A percentile compares a stretch with the other conserved stretches of the same genome.
These are phyloP conservation scores for Blastobotrys attinorum DNA, from an alignment of 805 yeast genomes.

Conservation along the genomic window DNA sequence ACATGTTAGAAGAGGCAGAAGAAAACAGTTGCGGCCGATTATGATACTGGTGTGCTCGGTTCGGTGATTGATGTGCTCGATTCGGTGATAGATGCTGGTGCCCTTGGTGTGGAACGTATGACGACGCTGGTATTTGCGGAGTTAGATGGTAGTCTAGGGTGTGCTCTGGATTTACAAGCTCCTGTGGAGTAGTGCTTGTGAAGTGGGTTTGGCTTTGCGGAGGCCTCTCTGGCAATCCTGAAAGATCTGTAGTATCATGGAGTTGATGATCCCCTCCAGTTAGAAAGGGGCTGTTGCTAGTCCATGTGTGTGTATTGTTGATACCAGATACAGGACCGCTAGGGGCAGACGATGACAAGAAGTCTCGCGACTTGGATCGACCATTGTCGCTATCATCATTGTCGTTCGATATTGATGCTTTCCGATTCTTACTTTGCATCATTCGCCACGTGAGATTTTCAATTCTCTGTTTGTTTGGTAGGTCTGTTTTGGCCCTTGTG, in stretches of 20 bases:
- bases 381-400: too few species aligned
- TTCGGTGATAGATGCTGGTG: not conserved
- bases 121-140: not conserved
- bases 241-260: not conserved
- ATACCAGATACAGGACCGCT: not conserved
- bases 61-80: not conserved
- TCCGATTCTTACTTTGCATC: slow-evolving; percentile 36
- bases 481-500: slow-evolving; percentile 59
- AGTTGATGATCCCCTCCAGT: not conserved
- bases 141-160: not conserved
- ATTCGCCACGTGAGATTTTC: slow-evolving; percentile 84
- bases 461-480: slow-evolving; percentile 72
- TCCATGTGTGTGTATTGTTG: too few species aligned
- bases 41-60: not conserved
- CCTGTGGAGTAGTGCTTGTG: not conserved
- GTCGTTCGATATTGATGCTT: too few species aligned
- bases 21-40: too few species aligned
- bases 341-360: not conserved
- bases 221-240: not conserved
- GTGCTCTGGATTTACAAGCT: too few species aligned
- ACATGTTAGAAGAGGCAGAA: too few species aligned
- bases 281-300: too few species aligned
- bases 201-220: not conserved
- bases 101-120: too few species aligned
- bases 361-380: not conserved